phyloP scores from a whole-genome alignment of 805 yeast genomes.

The Hanseniaspora taiwanica region DNA sequence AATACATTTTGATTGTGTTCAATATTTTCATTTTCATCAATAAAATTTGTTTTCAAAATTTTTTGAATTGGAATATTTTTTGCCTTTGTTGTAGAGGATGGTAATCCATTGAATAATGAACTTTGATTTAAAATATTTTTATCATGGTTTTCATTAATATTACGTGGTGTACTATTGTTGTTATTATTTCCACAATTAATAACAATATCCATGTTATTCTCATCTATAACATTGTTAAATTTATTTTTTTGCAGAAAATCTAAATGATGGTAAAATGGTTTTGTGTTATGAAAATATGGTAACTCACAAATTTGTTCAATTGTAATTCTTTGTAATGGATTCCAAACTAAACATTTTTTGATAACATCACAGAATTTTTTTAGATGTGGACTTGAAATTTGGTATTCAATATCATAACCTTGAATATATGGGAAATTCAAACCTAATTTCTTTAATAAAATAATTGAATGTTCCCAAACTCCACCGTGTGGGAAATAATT shows the following conservation, averaged over 20 bases:
- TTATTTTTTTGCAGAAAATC: conserved; percentile 5
- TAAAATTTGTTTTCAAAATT: neutral
- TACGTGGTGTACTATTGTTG: no score
- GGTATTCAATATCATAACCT: conserved; percentile 33
- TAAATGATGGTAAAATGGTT: conserved; percentile 9
- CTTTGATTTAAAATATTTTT: neutral
- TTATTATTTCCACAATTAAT: no score
- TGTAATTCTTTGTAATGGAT: conserved; percentile 52
- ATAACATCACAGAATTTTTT: conserved; percentile 26
- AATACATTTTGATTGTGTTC: neutral
- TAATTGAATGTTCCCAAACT: conserved; percentile 51
- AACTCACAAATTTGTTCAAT: conserved; percentile 34
- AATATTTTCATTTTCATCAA: neutral
- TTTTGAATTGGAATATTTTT: neutral
- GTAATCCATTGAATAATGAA: neutral
- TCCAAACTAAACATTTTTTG: conserved; percentile 51
- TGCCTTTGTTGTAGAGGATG: neutral
- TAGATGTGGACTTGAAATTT: conserved; percentile 35
- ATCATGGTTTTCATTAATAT: no score
- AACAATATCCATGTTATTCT: no score
- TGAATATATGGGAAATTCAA: conserved; percentile 40
- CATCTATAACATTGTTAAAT: no score
- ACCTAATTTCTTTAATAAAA: conserved; percentile 40
- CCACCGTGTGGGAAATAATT: conserved; percentile 49
- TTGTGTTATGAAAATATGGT: conserved; percentile 42